These are phyloP conservation scores for Talaromyces sp. DNA, from an alignment of 2,329 filamentous ascomycete species.

Conservation along the genomic window DNA sequence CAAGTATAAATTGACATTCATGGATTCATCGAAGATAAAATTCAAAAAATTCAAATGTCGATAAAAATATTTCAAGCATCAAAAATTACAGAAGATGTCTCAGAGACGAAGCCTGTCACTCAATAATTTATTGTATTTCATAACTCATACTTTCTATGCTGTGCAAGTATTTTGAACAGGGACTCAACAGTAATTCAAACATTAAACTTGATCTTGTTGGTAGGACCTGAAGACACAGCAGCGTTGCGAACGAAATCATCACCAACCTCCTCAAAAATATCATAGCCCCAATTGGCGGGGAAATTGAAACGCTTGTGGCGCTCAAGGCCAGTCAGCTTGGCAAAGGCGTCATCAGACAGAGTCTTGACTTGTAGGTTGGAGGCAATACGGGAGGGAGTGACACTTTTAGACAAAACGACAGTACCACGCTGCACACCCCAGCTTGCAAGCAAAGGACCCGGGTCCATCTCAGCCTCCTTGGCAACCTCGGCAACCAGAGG, in stretches of 20 bases:
- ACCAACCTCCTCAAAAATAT: constrained; percentile 39
- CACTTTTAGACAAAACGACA: constrained; percentile 52
- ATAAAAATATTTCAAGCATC: no score
- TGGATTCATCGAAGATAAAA: no score
- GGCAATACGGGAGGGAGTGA: constrained; percentile 54
- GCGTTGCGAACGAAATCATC: constrained; percentile 22
- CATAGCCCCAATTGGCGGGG: constrained; percentile 34
- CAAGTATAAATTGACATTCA: no score
- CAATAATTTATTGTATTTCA: no score
- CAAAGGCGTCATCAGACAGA: constrained; percentile 30
- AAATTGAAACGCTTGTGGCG: constrained; percentile 39
- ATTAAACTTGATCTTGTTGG: constrained; percentile 26
- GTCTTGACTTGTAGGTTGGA: constrained; percentile 45
- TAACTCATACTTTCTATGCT: not conserved
- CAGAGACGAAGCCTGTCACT: no score
- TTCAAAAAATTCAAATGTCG: no score
- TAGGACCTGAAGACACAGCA: constrained; percentile 17
- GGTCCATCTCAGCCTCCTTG: constrained; percentile 61
- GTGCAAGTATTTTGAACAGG: not conserved
- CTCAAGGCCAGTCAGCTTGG: constrained; percentile 32
- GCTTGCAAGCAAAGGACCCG: constrained; percentile 57
- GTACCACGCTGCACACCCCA: constrained; percentile 59
- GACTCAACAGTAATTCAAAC: constrained; percentile 14
- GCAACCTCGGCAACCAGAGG: constrained; percentile 62
- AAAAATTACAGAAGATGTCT: no score